Evolutionary conservation across 1,139 yeast species (phyloP), one percentile per base, ranked within the genome.

Genomic region (Zygosaccharomyces sapae): DNA sequence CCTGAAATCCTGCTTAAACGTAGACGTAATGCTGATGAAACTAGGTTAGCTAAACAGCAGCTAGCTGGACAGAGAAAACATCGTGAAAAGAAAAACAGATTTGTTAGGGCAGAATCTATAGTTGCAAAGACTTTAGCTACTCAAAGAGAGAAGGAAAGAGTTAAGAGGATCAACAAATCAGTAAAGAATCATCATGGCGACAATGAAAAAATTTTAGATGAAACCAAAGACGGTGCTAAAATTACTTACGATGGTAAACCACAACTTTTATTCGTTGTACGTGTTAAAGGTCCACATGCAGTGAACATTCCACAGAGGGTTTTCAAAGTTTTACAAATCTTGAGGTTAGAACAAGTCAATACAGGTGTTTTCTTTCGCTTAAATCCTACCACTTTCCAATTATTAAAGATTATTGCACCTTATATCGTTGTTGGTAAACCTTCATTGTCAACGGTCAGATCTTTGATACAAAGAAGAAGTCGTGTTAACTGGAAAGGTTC

Each of bases 1-100:
- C 92, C 92, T 35, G 92, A 85, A 64, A 74, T 85, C 48, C 78
- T 85, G 58, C 74, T 85, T 56, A 80, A 82, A 62, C 85, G 84
- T 72, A 79, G 94, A 69, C 85, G 84, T 71, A 79, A 83, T 63
- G 84, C 82, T 52, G 90, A 85, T 63, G 73, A 84, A 65, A 73
- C 81, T 58, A 77, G 89, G 64, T 61, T 83, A 50, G 82, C 79
- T 60, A 81, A 79, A 61, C 86, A 80, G 61, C 83, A 68, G 47
- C 57, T 62, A 30, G 48, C 46, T 8, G 34, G 66, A 48, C 55
- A 63, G 50, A 68, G 65, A 77, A 65, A 66, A 45, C 71, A 70
- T 56, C 70, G 67, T 45, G 68, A 68, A 46, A 69, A 69, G 48
- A 70, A 71, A 62, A 64, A 70, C 41, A 81, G 75, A 63, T 85